Base-by-base conservation (phyloP, 306 rosid species). In the Lathyrus aphaca region DNA sequence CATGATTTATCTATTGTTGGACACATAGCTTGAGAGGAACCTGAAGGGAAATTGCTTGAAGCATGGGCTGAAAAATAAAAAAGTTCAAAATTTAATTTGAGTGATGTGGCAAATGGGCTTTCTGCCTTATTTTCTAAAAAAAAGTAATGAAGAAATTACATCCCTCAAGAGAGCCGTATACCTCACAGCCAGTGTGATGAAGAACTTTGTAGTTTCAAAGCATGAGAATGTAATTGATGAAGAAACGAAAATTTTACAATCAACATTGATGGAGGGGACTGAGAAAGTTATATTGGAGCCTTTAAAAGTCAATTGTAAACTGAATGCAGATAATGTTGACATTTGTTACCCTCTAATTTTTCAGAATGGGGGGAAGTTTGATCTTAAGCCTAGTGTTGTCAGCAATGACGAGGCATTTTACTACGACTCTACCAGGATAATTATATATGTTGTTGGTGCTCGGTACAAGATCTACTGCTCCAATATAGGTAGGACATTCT, bases 381-480 rank as follows among this genome's bases (percentile, higher is more conserved):
- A 93, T 84, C 97, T 93, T 74, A 85, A 83, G 61, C 98, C 98
- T 15, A 89, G 97, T 79, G 98, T 97, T 79, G 91, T 90, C 69
- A 93, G 97, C 81, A 88, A 86, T 13, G 98, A 90, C 42, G 97
- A 90, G 43, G 71, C 75, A 61, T 91, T 93, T 57, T 76, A 93
- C 75, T 93, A 90, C 68, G 97, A 93, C 44, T 81, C 91, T 69
- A 87, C 91, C 7, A 90, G 96, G 65, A 96, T 88, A 67, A 93
- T 93, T 57, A 83, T 93, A 70, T 93, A 97, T 80, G 97, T 94
- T 5, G 77, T 93, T 37, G 98, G 98, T 42, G 89, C 96, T 18
- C 91, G 97, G 21, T 93, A 93, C 64, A 88, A 93, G 82, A 90
- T 93, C 64, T 93, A 93, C 74, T 93, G 98, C 83, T 93, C 91